These are phyloP conservation scores for Alternaria sp. DNA, from an alignment of 2,329 filamentous ascomycete species.

Conservation along the genomic window DNA sequence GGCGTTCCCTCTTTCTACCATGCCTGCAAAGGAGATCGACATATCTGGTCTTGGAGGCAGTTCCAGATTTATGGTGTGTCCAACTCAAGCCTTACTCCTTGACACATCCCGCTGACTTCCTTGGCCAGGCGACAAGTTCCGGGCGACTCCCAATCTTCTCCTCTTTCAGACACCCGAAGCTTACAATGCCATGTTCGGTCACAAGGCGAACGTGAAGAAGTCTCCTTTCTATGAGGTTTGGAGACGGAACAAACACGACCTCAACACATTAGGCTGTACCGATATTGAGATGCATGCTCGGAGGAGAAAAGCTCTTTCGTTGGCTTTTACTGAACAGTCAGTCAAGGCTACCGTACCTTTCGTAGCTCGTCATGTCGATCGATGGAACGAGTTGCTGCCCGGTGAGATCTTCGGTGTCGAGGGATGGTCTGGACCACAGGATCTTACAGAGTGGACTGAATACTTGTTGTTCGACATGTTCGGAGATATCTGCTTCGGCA, in stretches of 20 bases:
- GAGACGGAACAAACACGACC: constrained; percentile 20
- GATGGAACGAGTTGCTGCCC: constrained; percentile 22
- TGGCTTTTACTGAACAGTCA: constrained; percentile 29
- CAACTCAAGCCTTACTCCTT: not conserved
- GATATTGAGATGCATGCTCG: constrained; percentile 22
- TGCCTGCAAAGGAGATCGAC: constrained; percentile 22
- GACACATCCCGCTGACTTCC: not conserved
- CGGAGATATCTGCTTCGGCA: constrained; percentile 52
- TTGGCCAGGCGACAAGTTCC: constrained; percentile 14
- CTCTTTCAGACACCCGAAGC: constrained; percentile 72
- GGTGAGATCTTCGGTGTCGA: constrained; percentile 3
- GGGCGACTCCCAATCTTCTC: constrained; percentile 51
- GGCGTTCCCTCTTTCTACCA: constrained; percentile 23
- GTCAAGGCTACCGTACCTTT: constrained; percentile 20
- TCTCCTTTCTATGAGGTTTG: constrained; percentile 26
- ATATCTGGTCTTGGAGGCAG: constrained; percentile 27
- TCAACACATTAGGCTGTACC: constrained; percentile 19
- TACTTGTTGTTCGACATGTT: constrained; percentile 58
- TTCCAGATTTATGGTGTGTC: constrained; percentile 17
- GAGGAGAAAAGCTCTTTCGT: constrained; percentile 24
- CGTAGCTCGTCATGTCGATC: constrained; percentile 26
- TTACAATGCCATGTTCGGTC: constrained; percentile 53
- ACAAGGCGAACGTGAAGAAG: constrained; percentile 22
- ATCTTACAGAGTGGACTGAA: constrained; percentile 23
- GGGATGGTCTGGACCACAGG: constrained; percentile 19